A percentile compares a stretch with the other conserved stretches of the same genome.
These are phyloP conservation scores for Trichocomaceae sp. DNA, from an alignment of 2,329 filamentous ascomycete species.

Conservation along the genomic window DNA sequence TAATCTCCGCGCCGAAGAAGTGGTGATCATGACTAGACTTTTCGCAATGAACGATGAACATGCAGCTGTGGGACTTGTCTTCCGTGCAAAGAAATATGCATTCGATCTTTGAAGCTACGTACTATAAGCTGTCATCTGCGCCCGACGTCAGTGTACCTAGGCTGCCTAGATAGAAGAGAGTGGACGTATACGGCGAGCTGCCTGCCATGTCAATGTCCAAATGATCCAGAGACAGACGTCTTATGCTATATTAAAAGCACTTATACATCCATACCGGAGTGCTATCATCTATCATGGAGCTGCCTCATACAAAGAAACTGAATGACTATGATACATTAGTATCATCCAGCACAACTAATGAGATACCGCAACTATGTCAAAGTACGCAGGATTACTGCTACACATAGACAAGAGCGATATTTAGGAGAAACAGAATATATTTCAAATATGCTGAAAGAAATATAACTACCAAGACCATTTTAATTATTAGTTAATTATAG, in stretches of 20 bases:
- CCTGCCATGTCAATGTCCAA: background rate
- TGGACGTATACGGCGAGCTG: background rate
- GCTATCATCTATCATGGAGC: too few relatives aligned
- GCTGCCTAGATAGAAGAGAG: background rate
- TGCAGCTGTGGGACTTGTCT: too few relatives aligned
- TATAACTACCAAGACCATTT: background rate
- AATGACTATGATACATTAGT: too few relatives aligned
- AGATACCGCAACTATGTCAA: background rate
- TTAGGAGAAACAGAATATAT: background rate
- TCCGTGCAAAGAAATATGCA: background rate
- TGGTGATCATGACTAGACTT: background rate
- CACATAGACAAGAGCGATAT: background rate
- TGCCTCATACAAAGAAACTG: too few relatives aligned
- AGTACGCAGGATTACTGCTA: background rate
- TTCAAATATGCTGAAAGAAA: background rate
- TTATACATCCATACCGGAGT: background rate
- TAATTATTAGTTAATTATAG: background rate
- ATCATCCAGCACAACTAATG: too few relatives aligned
- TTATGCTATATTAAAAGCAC: background rate
- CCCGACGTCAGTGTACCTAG: background rate
- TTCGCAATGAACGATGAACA: background rate
- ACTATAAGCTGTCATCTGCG: background rate
- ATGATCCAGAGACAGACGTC: background rate
- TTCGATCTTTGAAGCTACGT: background rate
- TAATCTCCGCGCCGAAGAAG: slow-evolving; percentile 44